A percentile compares a stretch with the other conserved stretches of the same genome.
Conservation (phyloP, 2,329 filamentous ascomycete species). For the Neofusicoccum kwambonambiense region DNA sequence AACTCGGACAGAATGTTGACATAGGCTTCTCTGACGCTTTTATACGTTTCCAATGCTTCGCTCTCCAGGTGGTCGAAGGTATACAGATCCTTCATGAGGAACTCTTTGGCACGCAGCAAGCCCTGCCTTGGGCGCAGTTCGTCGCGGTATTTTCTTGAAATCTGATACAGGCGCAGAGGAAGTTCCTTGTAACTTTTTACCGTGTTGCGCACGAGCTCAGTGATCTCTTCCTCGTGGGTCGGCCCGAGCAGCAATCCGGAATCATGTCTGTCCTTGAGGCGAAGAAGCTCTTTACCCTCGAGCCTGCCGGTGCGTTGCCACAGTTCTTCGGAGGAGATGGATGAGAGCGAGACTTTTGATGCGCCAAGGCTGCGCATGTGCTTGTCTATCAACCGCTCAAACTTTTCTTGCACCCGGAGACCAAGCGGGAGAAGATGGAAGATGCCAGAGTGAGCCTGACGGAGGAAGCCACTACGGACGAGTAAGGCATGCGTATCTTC, state of each 20-base stretch:
- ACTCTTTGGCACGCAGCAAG: conserved; percentile 82
- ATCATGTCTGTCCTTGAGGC: conserved; percentile 75
- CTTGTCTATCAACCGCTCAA: conserved; percentile 81
- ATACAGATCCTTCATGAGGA: conserved; percentile 97
- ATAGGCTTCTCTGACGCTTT: conserved; percentile 72
- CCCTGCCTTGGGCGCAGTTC: conserved; percentile 87
- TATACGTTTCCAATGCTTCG: conserved; percentile 77
- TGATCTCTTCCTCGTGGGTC: conserved; percentile 97
- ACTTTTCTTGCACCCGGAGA: conserved; percentile 80
- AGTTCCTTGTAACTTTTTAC: conserved; percentile 82
- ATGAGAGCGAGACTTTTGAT: conserved; percentile 78
- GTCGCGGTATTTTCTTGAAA: conserved; percentile 90
- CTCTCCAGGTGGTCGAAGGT: conserved; percentile 75
- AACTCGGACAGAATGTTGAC: conserved; percentile 75
- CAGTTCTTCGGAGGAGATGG: conserved; percentile 77
- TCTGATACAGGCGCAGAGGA: conserved; percentile 86
- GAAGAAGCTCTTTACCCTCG: conserved; percentile 81
- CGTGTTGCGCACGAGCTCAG: conserved; percentile 68
- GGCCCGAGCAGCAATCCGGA: conserved; percentile 76
- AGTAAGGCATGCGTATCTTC: conserved; percentile 46
- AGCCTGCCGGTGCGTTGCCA: conserved; percentile 84
- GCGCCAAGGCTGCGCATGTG: conserved; percentile 79
- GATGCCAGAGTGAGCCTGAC: conserved; percentile 76
- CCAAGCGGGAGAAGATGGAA: conserved; percentile 92
- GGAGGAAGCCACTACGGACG: conserved; percentile 46